Evolutionary conservation across 441 rosid genomes (phyloP).

Genomic region (Adansonia gregorii): DNA sequence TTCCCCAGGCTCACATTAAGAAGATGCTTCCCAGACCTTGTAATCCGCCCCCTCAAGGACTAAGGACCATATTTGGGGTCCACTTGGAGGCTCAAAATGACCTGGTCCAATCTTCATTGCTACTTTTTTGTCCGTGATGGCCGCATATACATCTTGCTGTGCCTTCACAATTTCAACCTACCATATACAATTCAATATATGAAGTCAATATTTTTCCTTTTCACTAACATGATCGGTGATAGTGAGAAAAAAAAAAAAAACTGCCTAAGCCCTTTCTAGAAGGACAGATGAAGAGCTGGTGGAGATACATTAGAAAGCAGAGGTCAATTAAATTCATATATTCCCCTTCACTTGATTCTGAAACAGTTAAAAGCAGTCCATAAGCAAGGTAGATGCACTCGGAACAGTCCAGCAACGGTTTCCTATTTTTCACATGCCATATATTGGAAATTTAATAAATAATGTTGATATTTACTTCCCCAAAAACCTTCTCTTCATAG

Average conservation of each 20-base stretch:
- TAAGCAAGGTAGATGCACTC: not conserved
- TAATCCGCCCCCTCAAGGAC: conserved; percentile 71
- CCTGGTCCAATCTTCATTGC: conserved; percentile 95
- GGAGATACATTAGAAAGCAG: not conserved
- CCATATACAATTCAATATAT: not conserved
- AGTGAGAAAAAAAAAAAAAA: not conserved
- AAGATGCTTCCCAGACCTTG: conserved; percentile 86
- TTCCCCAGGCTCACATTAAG: conserved; percentile 30
- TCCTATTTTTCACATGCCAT: not conserved
- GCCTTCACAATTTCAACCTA: conserved; percentile 73
- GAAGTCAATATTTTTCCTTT: conserved; percentile 13
- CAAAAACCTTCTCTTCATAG: not conserved
- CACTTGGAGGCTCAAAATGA: conserved; percentile 70
- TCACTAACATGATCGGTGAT: not conserved
- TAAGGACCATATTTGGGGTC: conserved; percentile 56
- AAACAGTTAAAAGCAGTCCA: not conserved
- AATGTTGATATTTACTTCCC: not conserved
- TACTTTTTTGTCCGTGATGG: conserved; percentile 71
- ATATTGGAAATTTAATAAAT: not conserved
- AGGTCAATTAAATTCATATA: not conserved
- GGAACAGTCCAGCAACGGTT: not conserved
- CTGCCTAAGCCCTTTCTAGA: too few species aligned
- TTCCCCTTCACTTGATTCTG: not conserved
- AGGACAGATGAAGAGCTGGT: not conserved
- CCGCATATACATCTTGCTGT: conserved; percentile 82